These are phyloP conservation scores for Fraxinus greggii DNA, from an alignment of 305 asterid genomes.

Conservation along the genomic window DNA sequence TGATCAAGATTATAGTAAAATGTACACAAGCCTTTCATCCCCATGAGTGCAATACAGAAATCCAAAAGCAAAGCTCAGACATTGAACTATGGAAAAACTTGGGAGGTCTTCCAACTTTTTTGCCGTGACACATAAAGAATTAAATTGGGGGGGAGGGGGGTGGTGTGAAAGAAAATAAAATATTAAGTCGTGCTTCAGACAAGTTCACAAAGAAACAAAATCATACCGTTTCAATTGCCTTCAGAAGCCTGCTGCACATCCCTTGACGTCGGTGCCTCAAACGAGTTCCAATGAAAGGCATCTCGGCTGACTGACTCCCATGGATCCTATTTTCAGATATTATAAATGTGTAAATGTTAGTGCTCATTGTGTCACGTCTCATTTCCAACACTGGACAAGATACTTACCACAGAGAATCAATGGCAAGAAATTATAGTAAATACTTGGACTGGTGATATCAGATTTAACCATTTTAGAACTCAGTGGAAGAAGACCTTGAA, in stretches of 20 bases:
- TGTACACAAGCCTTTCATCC: not conserved
- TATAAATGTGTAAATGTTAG: conserved; percentile 20
- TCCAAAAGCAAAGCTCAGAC: not conserved
- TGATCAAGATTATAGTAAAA: not conserved
- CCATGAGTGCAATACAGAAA: not conserved
- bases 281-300: conserved; percentile 91
- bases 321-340: conserved; percentile 52
- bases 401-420: conserved; percentile 7
- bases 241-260: conserved; percentile 74
- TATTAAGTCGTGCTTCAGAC: not conserved
- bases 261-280: conserved; percentile 73
- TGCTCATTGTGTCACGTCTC: not conserved
- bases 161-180: not conserved
- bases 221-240: conserved; percentile 63
- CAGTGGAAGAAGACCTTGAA: not conserved
- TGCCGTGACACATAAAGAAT: not conserved
- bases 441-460: conserved; percentile 3
- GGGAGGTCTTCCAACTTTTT: not conserved
- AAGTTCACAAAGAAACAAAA: conserved; percentile 16
- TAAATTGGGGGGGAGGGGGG: not conserved
- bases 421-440: conserved; percentile 1
- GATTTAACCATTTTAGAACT: not conserved
- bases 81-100: not conserved
- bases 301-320: conserved; percentile 74
- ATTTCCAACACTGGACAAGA: not conserved